Evolutionary conservation across 306 rosid species (phyloP).

Genomic region (Cucumis cinereus): DNA sequence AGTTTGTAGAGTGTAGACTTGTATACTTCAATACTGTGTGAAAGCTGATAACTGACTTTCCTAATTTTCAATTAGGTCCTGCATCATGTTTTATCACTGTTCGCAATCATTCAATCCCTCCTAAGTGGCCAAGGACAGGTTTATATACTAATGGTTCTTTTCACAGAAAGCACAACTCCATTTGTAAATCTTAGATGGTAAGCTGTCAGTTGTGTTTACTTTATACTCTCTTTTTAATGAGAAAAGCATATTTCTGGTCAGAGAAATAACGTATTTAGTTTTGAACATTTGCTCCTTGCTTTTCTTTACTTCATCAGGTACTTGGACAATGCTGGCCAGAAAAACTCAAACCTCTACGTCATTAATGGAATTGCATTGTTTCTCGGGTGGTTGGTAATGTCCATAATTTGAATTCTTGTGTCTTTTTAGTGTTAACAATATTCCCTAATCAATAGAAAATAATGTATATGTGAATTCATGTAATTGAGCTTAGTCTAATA

Average conservation of each 20-base stretch:
- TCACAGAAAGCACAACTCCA: conserved; percentile 82
- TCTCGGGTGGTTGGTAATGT: conserved; percentile 93
- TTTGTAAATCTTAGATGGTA: conserved; percentile 89
- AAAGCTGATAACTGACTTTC: conserved; percentile 8
- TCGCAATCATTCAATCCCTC: conserved; percentile 60
- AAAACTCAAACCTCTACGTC: conserved; percentile 48
- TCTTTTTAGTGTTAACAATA: background rate
- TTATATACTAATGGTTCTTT: conserved; percentile 84
- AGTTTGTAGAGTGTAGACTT: background rate
- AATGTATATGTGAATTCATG: background rate
- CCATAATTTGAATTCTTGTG: conserved; percentile 9
- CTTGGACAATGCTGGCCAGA: conserved; percentile 62
- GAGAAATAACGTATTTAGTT: background rate
- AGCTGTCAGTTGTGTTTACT: conserved; percentile 4
- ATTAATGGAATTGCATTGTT: conserved; percentile 71
- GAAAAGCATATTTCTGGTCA: background rate
- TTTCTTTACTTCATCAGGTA: conserved; percentile 39
- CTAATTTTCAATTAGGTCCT: conserved; percentile 39
- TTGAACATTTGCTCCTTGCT: conserved; percentile 13
- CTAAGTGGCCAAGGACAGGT: conserved; percentile 68
- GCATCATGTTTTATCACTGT: conserved; percentile 74
- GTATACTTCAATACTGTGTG: background rate
- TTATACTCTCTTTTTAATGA: background rate
- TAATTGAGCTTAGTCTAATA: background rate
- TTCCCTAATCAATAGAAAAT: background rate